Conservation (phyloP, 2,329 filamentous ascomycete species). For the Colletotrichum coccodes region DNA sequence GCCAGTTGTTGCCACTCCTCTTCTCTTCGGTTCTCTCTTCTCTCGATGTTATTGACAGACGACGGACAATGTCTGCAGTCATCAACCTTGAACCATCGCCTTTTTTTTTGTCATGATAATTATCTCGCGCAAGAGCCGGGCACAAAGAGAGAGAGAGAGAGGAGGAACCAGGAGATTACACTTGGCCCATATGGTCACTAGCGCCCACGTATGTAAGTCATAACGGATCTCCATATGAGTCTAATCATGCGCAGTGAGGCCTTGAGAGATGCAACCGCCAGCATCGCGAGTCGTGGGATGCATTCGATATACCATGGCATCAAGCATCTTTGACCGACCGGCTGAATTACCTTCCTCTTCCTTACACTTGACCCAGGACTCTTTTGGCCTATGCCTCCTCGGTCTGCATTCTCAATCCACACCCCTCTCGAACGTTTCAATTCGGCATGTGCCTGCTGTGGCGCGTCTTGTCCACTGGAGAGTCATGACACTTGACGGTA, state of each 20-base stretch:
- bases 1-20: background rate
- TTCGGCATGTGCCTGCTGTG: conserved; percentile 8
- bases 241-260: conserved; percentile 30
- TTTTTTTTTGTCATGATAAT: background rate
- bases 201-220: conserved; percentile 32
- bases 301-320: conserved; percentile 14
- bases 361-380: background rate
- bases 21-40: background rate
- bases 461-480: conserved; percentile 18
- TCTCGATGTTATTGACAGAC: background rate
- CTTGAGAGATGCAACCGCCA: conserved; percentile 26
- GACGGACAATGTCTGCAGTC: background rate
- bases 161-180: conserved; percentile 29
- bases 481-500: conserved; percentile 29
- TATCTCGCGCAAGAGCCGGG: conserved; percentile 5
- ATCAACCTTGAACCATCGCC: conserved; percentile 26
- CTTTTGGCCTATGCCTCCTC: background rate
- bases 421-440: conserved; percentile 8
- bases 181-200: conserved; percentile 26
- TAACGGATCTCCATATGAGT: conserved; percentile 30
- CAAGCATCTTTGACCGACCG: conserved; percentile 16
- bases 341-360: conserved; percentile 23
- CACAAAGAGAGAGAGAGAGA: conserved; percentile 4
- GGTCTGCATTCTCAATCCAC: background rate
- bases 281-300: conserved; percentile 30